phyloP scores from a whole-genome alignment of 352 stramenopile genomes.

The Pythium phragmitis region DNA sequence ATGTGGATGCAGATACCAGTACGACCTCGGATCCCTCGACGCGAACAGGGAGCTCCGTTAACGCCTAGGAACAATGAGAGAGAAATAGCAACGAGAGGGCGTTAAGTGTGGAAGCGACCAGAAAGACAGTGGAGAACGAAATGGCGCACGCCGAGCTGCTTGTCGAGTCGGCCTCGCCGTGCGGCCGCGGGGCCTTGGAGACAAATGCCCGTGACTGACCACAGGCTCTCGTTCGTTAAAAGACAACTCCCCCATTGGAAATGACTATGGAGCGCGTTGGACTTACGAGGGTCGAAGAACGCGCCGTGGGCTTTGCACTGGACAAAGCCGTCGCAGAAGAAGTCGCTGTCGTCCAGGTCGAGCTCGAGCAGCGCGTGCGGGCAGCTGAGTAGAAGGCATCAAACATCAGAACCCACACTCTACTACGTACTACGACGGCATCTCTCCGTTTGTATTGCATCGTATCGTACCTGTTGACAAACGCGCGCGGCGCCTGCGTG shows the following conservation, averaged over 20 bases:
- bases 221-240: no score
- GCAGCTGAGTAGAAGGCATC: slow-evolving; percentile 33
- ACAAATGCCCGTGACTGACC: slow-evolving; percentile 56
- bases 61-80: slow-evolving; percentile 5
- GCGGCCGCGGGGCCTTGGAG: slow-evolving; percentile 49
- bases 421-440: not conserved
- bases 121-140: not conserved
- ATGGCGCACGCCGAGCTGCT: slow-evolving; percentile 17
- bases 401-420: not conserved
- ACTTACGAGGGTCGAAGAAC: slow-evolving; percentile 67
- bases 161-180: slow-evolving; percentile 20
- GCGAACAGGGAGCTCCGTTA: slow-evolving; percentile 21
- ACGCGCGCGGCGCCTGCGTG: slow-evolving; percentile 45
- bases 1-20: not conserved
- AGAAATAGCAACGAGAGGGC: not conserved
- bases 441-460: not conserved
- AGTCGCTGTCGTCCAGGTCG: slow-evolving; percentile 79
- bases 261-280: not conserved
- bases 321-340: slow-evolving; percentile 77
- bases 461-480: slow-evolving; percentile 40
- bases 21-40: slow-evolving; percentile 25
- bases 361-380: slow-evolving; percentile 72
- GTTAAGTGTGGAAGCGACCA: not conserved
- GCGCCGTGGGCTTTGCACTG: slow-evolving; percentile 81
- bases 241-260: not conserved